phyloP scores from a whole-genome alignment of 164 flowering plant species.

The Vitis labrusca region DNA sequence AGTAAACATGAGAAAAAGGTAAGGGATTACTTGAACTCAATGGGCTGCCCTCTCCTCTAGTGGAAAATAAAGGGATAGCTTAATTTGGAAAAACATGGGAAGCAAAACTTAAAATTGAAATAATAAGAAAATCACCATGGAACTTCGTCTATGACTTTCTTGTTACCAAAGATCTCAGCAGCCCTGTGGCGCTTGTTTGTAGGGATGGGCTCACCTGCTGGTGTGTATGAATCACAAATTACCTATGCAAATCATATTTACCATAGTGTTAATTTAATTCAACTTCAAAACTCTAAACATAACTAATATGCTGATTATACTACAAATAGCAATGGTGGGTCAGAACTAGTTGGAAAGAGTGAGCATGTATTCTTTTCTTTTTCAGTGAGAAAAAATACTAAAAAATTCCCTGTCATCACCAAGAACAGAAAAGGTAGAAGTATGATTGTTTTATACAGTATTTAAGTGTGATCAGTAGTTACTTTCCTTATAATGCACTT shows the following conservation, averaged over 20 bases:
- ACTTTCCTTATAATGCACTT: conserved; percentile 11
- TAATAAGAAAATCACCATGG: conserved; percentile 63
- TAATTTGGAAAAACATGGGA: neutral
- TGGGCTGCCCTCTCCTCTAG: too few species aligned
- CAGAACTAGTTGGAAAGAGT: too few species aligned
- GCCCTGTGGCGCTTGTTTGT: conserved; percentile 89
- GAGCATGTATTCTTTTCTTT: too few species aligned
- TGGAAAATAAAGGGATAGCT: too few species aligned
- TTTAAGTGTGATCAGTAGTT: neutral
- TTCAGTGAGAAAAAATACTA: too few species aligned
- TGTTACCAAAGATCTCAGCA: conserved; percentile 73
- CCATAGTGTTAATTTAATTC: neutral
- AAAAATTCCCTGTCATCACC: too few species aligned
- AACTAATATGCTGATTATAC: too few species aligned
- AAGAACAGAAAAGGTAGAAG: too few species aligned
- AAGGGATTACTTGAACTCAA: too few species aligned
- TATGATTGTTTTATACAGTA: neutral
- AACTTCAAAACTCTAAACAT: neutral
- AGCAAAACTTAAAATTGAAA: neutral
- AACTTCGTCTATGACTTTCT: conserved; percentile 68
- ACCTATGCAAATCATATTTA: conserved; percentile 44
- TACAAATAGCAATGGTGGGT: too few species aligned
- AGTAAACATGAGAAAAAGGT: too few species aligned
- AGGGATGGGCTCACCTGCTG: conserved; percentile 93
- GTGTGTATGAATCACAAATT: conserved; percentile 89